These are phyloP conservation scores for Fusarium nygamai DNA, from an alignment of 2,329 filamentous ascomycete species.

Conservation along the genomic window DNA sequence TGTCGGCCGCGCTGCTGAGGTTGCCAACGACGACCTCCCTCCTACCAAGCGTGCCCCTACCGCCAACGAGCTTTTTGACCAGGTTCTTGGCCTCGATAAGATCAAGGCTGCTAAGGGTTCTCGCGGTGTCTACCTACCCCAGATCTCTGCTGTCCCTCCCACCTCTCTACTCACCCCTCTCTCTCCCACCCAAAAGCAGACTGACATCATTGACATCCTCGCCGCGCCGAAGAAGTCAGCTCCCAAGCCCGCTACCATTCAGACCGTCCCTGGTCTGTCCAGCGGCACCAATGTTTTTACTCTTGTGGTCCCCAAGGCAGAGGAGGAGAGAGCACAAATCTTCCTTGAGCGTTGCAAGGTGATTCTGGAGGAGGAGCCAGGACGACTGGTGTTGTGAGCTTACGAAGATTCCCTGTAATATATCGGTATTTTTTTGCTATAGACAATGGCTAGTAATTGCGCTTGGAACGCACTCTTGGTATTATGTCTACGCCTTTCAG, in stretches of 20 bases:
- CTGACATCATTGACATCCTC: conserved; percentile 87
- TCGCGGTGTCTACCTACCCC: conserved; percentile 74
- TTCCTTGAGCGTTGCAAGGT: conserved; percentile 90
- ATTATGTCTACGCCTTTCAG: conserved; percentile 13
- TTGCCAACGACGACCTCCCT: conserved; percentile 90
- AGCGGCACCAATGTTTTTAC: conserved; percentile 81
- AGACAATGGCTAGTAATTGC: conserved; percentile 42
- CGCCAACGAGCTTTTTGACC: conserved; percentile 86
- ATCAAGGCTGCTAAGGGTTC: conserved; percentile 59
- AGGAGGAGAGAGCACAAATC: conserved; percentile 81
- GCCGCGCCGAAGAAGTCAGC: conserved; percentile 53
- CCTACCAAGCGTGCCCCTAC: conserved; percentile 70
- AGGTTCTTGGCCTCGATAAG: conserved; percentile 77
- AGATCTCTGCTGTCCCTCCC: conserved; percentile 69
- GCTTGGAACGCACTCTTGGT: conserved; percentile 28
- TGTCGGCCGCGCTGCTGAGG: conserved; percentile 82
- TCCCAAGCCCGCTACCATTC: conserved; percentile 39
- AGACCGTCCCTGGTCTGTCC: conserved; percentile 58
- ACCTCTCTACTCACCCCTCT: conserved; percentile 51
- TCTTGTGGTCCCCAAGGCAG: conserved; percentile 78
- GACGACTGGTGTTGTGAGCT: conserved; percentile 71
- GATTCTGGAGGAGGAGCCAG: conserved; percentile 83
- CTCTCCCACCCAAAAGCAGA: conserved; percentile 47
- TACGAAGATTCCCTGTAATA: conserved; percentile 45
- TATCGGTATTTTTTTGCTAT: conserved; percentile 41